These are phyloP conservation scores for Colletotrichum graminicola DNA, from an alignment of 2,329 filamentous ascomycete species.

Conservation along the genomic window DNA sequence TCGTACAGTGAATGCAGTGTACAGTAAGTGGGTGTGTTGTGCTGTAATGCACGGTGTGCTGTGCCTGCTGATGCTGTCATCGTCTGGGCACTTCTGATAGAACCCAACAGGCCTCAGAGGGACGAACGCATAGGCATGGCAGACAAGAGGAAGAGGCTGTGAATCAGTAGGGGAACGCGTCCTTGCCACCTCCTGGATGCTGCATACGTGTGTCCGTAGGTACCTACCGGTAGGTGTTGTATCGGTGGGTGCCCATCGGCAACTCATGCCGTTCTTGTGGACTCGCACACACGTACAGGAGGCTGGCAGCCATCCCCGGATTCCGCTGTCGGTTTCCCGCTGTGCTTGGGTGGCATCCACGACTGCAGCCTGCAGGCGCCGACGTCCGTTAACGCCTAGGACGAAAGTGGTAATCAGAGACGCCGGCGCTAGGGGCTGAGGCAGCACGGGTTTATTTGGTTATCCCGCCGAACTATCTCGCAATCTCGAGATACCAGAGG, in stretches of 20 bases:
- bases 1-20: slow-evolving; percentile 1
- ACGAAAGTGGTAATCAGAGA: slow-evolving; percentile 16
- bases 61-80: too few species aligned
- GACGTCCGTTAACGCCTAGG: slow-evolving; percentile 7
- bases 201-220: slow-evolving; percentile 6
- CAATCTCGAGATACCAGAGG: neutral
- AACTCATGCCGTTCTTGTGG: slow-evolving; percentile 16
- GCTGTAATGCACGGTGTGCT: too few species aligned
- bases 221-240: neutral
- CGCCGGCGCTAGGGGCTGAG: neutral
- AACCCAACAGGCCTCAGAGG: neutral
- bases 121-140: too few species aligned
- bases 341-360: neutral
- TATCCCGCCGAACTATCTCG: slow-evolving; percentile 15
- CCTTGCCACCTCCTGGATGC: slow-evolving; percentile 30
- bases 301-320: slow-evolving; percentile 24
- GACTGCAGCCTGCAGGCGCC: neutral
- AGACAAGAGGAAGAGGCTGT: neutral
- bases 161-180: neutral
- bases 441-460: slow-evolving; percentile 7
- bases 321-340: slow-evolving; percentile 10
- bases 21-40: neutral
- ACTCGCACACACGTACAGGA: neutral
- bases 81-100: neutral
- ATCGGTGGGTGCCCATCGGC: neutral